Base-by-base conservation (phyloP, 2,329 filamentous ascomycete genomes). In the Neofusicoccum ribis region DNA sequence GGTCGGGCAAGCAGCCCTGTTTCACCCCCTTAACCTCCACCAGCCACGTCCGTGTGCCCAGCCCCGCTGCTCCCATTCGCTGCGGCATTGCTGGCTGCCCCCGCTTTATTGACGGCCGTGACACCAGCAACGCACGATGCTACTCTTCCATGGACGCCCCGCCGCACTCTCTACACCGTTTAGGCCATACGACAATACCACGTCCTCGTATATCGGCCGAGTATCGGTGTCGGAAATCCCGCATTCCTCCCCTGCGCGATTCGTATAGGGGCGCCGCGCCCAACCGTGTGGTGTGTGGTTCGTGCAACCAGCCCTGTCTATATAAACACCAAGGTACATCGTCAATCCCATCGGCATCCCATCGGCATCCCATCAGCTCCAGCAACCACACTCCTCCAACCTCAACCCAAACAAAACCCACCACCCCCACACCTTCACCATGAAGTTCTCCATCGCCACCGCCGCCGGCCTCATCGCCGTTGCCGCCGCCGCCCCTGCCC, bases 1-100 rank as follows among this genome's bases (percentile, higher is more conserved):
- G 54, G 23, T 58, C 31, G 54, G 39, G 54, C 54, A 44, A 12
- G 37, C 54, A 58, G 54, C 54, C 52, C 52, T 56, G 52, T 43
- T 52, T 52, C 52, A 56, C 31, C 52, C 52, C 52, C 23, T 58
- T 44, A 39, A 12, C 23, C n/a, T 15, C 20, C 11, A n/a, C 23
- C 3, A 31, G 14, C 4, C 14, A 15, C n/a, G 39, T 58, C 4
- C 12, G 14, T 20, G 8, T 36, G 11, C 37, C 37, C 5, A 3
- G 3, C 2, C 4, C 44, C 44, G 3, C 44, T 23, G 3, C n/a
- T 46, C n/a, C 39, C 39, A 58, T 43, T 58, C 37, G 39, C 39
- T 31, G 14, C 11, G 2, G 2, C 54, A 3, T 12, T 1, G 11
- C 27, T 43, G 39, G 27, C 17, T 37, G 17, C 17, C 11, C 34